Evolutionary conservation across 805 yeast genomes (phyloP).

Genomic region (Candida silvatica): DNA sequence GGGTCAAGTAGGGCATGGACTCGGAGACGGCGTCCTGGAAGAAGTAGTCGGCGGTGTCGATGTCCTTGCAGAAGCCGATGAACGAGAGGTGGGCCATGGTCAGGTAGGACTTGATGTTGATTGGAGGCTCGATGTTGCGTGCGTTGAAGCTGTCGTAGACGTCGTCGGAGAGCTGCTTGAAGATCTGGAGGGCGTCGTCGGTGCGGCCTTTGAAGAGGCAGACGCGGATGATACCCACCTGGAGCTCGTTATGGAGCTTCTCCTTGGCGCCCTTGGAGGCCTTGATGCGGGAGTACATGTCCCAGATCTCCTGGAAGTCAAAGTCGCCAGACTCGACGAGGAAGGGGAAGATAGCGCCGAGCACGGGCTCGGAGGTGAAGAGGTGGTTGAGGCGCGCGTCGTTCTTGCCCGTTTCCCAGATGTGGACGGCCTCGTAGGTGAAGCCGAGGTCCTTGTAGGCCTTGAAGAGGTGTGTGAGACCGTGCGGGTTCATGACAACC

Average conservation of each 20-base stretch:
- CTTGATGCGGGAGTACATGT: slow-evolving; percentile 37
- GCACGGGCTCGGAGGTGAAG: slow-evolving; percentile 55
- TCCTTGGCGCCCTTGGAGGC: slow-evolving; percentile 23
- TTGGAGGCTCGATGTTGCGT: slow-evolving; percentile 24
- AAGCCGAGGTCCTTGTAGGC: slow-evolving; percentile 53
- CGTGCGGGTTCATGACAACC: slow-evolving; percentile 39
- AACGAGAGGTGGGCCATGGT: slow-evolving; percentile 71
- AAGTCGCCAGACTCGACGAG: slow-evolving; percentile 54
- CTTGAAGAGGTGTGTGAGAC: slow-evolving; percentile 48
- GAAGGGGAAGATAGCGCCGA: slow-evolving; percentile 62
- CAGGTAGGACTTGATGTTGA: slow-evolving; percentile 40
- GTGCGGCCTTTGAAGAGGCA: slow-evolving; percentile 58
- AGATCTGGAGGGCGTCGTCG: slow-evolving; percentile 54
- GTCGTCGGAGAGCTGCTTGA: slow-evolving; percentile 49
- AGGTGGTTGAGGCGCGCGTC: slow-evolving; percentile 30
- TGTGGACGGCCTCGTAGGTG: slow-evolving; percentile 53
- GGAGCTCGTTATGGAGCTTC: slow-evolving; percentile 36
- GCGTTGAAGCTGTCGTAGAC: slow-evolving; percentile 29
- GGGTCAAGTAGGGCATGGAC: slow-evolving; percentile 66
- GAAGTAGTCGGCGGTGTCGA: slow-evolving; percentile 62
- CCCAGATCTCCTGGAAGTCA: slow-evolving; percentile 50
- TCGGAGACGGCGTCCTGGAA: slow-evolving; percentile 63
- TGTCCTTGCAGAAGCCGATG: slow-evolving; percentile 69
- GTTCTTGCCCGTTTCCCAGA: slow-evolving; percentile 62
- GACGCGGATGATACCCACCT: slow-evolving; percentile 68